Percentiles rank a stretch among this genome's conserved stretches.
Evolutionary conservation across 176 grass and related monocot species (phyloP).

Genomic region (Oryza punctata): DNA sequence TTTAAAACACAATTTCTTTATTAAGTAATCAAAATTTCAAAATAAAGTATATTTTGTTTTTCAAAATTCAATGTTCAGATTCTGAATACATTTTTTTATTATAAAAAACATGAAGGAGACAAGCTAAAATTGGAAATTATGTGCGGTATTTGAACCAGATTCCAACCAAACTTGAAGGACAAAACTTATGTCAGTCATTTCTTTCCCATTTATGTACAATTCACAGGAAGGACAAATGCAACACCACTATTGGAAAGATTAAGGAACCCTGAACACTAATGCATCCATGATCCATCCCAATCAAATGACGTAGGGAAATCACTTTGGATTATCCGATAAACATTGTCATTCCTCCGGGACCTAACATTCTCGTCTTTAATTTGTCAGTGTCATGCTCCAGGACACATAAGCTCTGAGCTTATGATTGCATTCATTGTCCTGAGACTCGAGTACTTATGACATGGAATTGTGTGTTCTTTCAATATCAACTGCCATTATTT

Average conservation of each 20-base stretch:
- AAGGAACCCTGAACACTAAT: conserved; percentile 1
- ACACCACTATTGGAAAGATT: conserved; percentile 5
- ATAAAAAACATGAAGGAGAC: background rate
- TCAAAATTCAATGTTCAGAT: background rate
- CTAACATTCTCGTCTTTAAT: background rate
- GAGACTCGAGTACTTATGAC: background rate
- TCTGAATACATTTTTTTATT: background rate
- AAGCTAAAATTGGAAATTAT: background rate
- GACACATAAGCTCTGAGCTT: background rate
- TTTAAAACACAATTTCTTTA: too few species aligned
- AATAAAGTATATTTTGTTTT: background rate
- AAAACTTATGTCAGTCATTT: background rate
- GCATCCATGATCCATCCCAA: background rate
- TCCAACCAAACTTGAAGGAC: background rate
- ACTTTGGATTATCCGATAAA: background rate
- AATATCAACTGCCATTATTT: background rate
- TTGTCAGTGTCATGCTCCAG: conserved; percentile 22
- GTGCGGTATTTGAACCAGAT: background rate
- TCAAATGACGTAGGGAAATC: background rate
- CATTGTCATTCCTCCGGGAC: background rate
- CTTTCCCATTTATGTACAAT: background rate
- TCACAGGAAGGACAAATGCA: background rate
- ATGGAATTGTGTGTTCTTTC: background rate
- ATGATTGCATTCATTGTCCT: background rate
- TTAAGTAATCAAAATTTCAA: background rate